phyloP scores from a whole-genome alignment of 75 land plant genomes.

The Larix kaempferi region DNA sequence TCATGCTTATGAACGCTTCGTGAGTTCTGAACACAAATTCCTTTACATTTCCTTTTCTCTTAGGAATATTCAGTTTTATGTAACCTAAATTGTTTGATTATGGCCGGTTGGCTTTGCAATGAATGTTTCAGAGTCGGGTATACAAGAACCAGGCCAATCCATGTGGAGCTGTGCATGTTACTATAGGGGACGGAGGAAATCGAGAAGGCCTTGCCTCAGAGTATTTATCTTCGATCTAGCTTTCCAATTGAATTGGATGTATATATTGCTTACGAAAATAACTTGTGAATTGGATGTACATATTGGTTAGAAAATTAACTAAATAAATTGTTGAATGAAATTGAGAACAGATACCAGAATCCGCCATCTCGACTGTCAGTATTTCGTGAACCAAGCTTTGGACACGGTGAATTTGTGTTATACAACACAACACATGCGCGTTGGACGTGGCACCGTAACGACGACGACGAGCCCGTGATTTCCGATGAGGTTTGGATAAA shows the following conservation, averaged over 20 bases:
- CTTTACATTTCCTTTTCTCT: too few relatives aligned
- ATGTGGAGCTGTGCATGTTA: constrained; percentile 75
- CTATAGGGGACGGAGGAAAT: constrained; percentile 89
- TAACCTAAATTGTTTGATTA: neutral
- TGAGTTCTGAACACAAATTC: constrained; percentile 3
- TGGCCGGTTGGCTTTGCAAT: neutral
- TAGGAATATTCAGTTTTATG: too few relatives aligned
- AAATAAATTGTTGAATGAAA: too few relatives aligned
- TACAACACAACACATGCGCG: constrained; percentile 60
- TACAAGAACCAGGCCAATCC: constrained; percentile 35
- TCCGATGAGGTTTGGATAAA: constrained; percentile 53
- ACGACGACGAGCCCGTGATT: constrained; percentile 31
- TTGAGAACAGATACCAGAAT: constrained; percentile 37
- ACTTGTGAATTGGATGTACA: too few relatives aligned
- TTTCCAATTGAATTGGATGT: too few relatives aligned
- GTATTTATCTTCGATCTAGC: constrained; percentile 9
- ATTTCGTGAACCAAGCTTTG: constrained; percentile 55
- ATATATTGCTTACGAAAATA: too few relatives aligned
- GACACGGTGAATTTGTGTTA: constrained; percentile 59
- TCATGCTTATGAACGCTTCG: constrained; percentile 58
- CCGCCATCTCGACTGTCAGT: constrained; percentile 53
- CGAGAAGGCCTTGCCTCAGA: constrained; percentile 68
- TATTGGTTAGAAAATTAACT: too few relatives aligned
- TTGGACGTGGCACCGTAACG: constrained; percentile 85
- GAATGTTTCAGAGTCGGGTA: constrained; percentile 44